Base-by-base conservation (phyloP, 2,329 filamentous ascomycete species). In the Hysterium pulicare region DNA sequence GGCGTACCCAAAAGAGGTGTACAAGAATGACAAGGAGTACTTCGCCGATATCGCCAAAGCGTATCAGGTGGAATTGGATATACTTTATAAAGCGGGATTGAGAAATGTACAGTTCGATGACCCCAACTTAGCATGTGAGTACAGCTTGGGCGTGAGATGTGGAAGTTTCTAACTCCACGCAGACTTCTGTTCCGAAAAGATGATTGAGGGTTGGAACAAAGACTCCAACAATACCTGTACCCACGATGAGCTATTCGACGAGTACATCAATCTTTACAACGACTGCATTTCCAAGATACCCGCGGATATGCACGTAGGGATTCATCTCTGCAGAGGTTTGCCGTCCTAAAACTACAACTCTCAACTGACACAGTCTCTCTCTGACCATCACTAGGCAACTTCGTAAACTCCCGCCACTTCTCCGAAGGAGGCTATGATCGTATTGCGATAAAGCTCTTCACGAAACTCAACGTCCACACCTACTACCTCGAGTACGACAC, bases 211-310 rank as follows among this genome's bases (percentile, higher is more conserved):
- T 5, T 62, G 55, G 58, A 47, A 78, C 41, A 74, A 76, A 24
- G 85, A 88, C 58, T 61, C 73, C 26, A 74, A 81, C 55, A 87
- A 88, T 62, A 78, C 76, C 38, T 76, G 80, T 55, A 76, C 77
- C 1, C 77, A 83, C 15, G 83, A 86, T 34, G 79, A 82, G 45
- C 77, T 87, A 6, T 76, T 90, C 17, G 82, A 86, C 52, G 77
- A 80, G 30, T 90, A 90, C 67, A 85, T 90, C 63, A 71, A 75
- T 45, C 76, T 87, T 45, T 88, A 89, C 73, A 89, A 89, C 60
- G 79, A 84, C 63, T 79, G 75, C 56, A 72, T 87, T 56, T 67
- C 73, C 55, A 77, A 78, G 50, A 69, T 77, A 0, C 83, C 84
- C 0, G 59, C 72, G 2, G 84, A 89, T 59, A 78, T 89, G 73